These are phyloP conservation scores for Metschnikowia amazonensis DNA, from an alignment of 805 yeast genomes.

Conservation along the genomic window DNA sequence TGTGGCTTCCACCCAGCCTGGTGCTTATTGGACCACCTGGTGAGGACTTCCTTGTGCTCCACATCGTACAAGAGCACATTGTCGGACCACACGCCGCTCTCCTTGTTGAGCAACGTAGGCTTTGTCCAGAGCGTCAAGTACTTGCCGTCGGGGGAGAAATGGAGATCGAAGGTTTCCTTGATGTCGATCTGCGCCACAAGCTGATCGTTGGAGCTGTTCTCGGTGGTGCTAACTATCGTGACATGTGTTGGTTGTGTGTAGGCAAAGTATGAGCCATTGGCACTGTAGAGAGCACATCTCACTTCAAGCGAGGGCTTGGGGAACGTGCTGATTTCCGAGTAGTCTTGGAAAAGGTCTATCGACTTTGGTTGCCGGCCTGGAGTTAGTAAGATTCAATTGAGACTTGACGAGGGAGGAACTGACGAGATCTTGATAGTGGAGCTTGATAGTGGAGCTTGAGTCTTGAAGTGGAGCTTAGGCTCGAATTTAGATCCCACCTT, in stretches of 20 bases:
- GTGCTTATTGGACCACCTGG: constrained; percentile 68
- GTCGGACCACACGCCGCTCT: constrained; percentile 67
- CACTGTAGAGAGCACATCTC: constrained; percentile 62
- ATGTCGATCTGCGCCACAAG: constrained; percentile 47
- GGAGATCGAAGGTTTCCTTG: constrained; percentile 71
- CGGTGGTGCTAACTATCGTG: constrained; percentile 52
- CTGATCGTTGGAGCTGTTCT: constrained; percentile 37
- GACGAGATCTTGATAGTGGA: too few species aligned
- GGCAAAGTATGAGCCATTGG: constrained; percentile 66
- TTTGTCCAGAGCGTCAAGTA: constrained; percentile 87
- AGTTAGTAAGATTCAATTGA: constrained; percentile 23
- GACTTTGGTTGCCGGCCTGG: constrained; percentile 29
- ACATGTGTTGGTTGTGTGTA: constrained; percentile 66
- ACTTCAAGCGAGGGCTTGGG: constrained; percentile 46
- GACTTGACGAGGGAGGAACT: too few species aligned
- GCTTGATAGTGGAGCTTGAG: too few species aligned
- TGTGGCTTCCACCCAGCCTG: constrained; percentile 94
- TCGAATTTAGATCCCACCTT: too few species aligned
- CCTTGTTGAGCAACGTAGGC: constrained; percentile 62
- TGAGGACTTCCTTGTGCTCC: constrained; percentile 43
- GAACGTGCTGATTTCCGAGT: constrained; percentile 32
- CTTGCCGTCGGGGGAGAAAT: constrained; percentile 85
- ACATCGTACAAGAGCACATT: constrained; percentile 75
- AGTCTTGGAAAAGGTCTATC: constrained; percentile 29
- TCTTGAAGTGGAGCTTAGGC: too few species aligned